phyloP scores from a whole-genome alignment of 768 basidiomycete species.

The Grammothele lineata region DNA sequence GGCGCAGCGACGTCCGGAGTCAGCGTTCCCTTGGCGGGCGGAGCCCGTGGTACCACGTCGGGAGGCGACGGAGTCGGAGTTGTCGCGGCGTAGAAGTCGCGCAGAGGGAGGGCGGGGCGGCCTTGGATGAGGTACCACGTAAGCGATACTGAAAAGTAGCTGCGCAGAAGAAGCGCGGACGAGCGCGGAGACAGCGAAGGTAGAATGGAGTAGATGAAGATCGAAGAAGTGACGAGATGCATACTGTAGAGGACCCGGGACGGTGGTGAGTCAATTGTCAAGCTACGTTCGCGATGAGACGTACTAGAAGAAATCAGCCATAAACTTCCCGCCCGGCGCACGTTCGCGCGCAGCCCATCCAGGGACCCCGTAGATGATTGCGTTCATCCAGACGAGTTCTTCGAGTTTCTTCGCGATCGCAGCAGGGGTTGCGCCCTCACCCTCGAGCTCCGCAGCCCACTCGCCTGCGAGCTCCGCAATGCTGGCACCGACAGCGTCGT shows the following conservation, averaged over 20 bases:
- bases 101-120: slow-evolving; percentile 45
- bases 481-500: slow-evolving; percentile 9
- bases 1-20: slow-evolving; percentile 37
- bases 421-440: slow-evolving; percentile 7
- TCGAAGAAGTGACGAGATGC: slow-evolving; percentile 61
- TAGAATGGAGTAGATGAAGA: slow-evolving; percentile 57
- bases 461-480: slow-evolving; percentile 15
- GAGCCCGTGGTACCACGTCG: slow-evolving; percentile 17
- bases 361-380: slow-evolving; percentile 51
- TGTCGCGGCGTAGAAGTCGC: slow-evolving; percentile 39
- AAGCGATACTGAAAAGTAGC: slow-evolving; percentile 50
- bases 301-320: slow-evolving; percentile 59
- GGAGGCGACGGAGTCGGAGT: slow-evolving; percentile 18
- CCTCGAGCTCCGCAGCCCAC: slow-evolving; percentile 18
- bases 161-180: slow-evolving; percentile 49
- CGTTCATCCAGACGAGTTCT: slow-evolving; percentile 55
- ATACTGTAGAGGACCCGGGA: slow-evolving; percentile 43
- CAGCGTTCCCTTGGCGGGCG: slow-evolving; percentile 24
- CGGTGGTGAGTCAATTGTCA: neutral
- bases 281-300: slow-evolving; percentile 25
- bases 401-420: slow-evolving; percentile 54
- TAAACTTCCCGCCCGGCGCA: slow-evolving; percentile 29
- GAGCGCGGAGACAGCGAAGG: slow-evolving; percentile 34
- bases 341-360: slow-evolving; percentile 45
- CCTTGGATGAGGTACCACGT: slow-evolving; percentile 56